A percentile compares a stretch with the other conserved stretches of the same genome.
Conservation (phyloP, 805 yeast genomes). For the Pichia eremophila region DNA sequence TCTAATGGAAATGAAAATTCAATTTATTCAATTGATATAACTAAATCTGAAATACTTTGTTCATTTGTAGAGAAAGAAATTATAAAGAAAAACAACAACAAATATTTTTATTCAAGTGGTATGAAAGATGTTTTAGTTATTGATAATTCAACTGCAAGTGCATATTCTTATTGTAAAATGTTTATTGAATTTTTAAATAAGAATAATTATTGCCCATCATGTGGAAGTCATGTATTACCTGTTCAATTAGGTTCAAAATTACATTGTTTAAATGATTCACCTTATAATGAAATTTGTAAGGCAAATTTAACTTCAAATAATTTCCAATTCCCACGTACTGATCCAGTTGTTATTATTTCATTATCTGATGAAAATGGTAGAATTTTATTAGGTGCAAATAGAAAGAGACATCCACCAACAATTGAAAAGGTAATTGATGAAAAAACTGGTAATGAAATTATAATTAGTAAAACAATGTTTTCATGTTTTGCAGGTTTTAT, state of each 20-base stretch:
- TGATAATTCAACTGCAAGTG: slow-evolving; percentile 42
- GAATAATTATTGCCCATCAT: slow-evolving; percentile 75
- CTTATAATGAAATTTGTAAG: slow-evolving; percentile 19
- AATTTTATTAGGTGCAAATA: slow-evolving; percentile 62
- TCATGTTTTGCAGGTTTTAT: slow-evolving; percentile 91
- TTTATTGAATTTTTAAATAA: slow-evolving; percentile 76
- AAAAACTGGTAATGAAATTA: slow-evolving; percentile 34
- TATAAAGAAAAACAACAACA: not conserved
- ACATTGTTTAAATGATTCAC: slow-evolving; percentile 34
- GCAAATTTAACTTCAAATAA: slow-evolving; percentile 44
- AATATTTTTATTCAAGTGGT: not conserved
- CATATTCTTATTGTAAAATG: slow-evolving; percentile 76
- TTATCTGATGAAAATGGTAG: slow-evolving; percentile 52
- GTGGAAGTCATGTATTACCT: slow-evolving; percentile 59
- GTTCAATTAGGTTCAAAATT: slow-evolving; percentile 62
- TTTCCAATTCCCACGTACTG: slow-evolving; percentile 86
- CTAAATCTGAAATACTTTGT: slow-evolving; percentile 17
- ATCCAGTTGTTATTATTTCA: slow-evolving; percentile 79
- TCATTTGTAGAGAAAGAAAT: not conserved
- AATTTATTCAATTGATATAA: slow-evolving; percentile 52
- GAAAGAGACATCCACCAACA: slow-evolving; percentile 26
- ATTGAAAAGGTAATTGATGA: slow-evolving; percentile 48
- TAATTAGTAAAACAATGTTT: slow-evolving; percentile 40
- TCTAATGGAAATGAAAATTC: slow-evolving; percentile 51
- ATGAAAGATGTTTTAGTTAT: slow-evolving; percentile 16